Evolutionary conservation across 176 grass and related monocot genomes (phyloP).

Genomic region (Triticum dicoccoides): DNA sequence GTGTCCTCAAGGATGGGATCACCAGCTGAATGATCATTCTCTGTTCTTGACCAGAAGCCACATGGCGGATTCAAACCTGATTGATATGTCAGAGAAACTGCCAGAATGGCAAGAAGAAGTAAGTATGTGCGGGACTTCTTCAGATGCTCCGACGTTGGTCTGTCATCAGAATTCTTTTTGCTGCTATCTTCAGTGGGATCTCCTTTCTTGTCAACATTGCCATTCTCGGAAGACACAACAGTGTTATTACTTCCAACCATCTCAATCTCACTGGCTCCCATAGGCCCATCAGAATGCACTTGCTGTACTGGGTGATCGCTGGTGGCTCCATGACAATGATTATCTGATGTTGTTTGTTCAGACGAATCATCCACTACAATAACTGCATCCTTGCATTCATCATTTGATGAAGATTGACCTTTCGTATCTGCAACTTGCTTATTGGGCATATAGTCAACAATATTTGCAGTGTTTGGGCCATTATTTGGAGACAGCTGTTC

Average conservation of each 20-base stretch:
- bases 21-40: not conserved
- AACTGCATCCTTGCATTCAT: not conserved
- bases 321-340: not conserved
- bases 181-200: not conserved
- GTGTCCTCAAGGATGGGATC: slow-evolving; percentile 26
- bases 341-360: not conserved
- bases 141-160: slow-evolving; percentile 20
- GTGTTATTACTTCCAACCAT: not conserved
- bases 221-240: not conserved
- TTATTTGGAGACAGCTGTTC: not conserved
- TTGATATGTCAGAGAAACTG: slow-evolving; percentile 18
- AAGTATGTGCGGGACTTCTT: not conserved
- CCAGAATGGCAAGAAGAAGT: not conserved
- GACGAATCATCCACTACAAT: not conserved
- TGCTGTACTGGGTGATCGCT: not conserved
- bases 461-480: not conserved
- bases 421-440: not conserved
- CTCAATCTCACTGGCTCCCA: not conserved
- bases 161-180: not conserved
- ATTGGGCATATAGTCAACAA: not conserved
- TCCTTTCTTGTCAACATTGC: not conserved
- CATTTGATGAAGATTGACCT: not conserved
- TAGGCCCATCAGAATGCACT: not conserved
- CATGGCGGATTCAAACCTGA: slow-evolving; percentile 22
- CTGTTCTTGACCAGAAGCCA: slow-evolving; percentile 18